Conservation (phyloP, 345 rosid genomes). For the Diplotaxis tenuifolia region DNA sequence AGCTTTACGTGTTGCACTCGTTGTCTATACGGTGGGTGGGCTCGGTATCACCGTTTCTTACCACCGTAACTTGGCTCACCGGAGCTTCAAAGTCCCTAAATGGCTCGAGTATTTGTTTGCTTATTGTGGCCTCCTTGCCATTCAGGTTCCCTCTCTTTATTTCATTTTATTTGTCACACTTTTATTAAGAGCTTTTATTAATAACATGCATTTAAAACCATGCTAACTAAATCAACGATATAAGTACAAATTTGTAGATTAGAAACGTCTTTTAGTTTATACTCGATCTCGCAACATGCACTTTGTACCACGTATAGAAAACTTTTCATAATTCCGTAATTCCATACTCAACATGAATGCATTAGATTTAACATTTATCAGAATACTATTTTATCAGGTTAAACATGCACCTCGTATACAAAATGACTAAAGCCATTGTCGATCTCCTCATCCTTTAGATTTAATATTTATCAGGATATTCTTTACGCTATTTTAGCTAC, state of each 20-base stretch:
- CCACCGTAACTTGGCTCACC: conserved; percentile 70
- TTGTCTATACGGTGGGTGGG: conserved; percentile 56
- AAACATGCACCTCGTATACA: not conserved
- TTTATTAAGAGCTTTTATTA: not conserved
- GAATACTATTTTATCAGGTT: too few species aligned
- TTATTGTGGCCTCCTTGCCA: conserved; percentile 59
- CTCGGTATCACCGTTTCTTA: conserved; percentile 74
- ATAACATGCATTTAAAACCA: not conserved
- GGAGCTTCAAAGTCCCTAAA: conserved; percentile 78
- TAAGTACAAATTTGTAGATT: not conserved
- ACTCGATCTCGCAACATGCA: too few species aligned
- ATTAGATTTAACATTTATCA: too few species aligned
- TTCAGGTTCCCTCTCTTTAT: conserved; percentile 17
- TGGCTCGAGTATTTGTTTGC: conserved; percentile 86
- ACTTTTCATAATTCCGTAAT: too few species aligned
- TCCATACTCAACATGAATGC: too few species aligned
- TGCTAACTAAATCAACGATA: not conserved
- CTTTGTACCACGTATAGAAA: too few species aligned
- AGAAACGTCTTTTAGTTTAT: not conserved
- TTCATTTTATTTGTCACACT: not conserved
- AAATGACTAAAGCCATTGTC: not conserved
- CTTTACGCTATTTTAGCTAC: not conserved
- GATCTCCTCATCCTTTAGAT: not conserved
- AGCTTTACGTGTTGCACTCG: conserved; percentile 57
- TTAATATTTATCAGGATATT: not conserved